A percentile compares a stretch with the other conserved stretches of the same genome.
These are phyloP conservation scores for Przewalskia tangutica DNA, from an alignment of 257 asterid genomes.

Conservation along the genomic window DNA sequence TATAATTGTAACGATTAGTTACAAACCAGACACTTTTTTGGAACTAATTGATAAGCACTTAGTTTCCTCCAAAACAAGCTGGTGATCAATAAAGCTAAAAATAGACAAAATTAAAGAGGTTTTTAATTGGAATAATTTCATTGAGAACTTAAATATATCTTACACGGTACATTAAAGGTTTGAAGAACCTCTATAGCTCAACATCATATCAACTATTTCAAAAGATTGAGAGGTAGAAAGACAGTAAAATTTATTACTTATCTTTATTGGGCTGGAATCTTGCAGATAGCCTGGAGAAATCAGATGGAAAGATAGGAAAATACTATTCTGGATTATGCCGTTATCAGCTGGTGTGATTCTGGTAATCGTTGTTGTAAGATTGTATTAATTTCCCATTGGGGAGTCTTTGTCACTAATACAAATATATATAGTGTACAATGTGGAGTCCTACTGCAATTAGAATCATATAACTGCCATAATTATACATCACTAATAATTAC, in stretches of 20 bases:
- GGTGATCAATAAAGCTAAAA: no score
- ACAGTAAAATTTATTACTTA: neutral
- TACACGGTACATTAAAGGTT: neutral
- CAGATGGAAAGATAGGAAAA: neutral
- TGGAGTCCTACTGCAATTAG: no score
- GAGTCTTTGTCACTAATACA: no score
- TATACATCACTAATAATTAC: no score
- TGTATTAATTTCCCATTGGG: no score
- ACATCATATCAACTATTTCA: neutral
- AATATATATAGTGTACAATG: no score
- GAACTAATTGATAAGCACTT: neutral
- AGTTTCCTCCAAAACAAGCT: neutral
- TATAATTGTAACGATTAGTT: neutral
- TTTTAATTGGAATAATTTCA: neutral
- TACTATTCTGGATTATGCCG: neutral
- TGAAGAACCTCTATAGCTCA: neutral
- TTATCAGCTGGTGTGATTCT: neutral
- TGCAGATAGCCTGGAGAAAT: neutral
- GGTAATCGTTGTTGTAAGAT: no score
- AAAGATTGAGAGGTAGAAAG: neutral
- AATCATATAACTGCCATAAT: no score
- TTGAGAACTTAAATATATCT: neutral
- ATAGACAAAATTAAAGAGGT: neutral
- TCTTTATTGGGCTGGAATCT: neutral
- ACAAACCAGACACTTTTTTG: neutral